Percentiles rank a stretch among this genome's conserved stretches.
Evolutionary conservation across 2,329 filamentous ascomycete genomes (phyloP).

Genomic region (Phialocephala subalpina): DNA sequence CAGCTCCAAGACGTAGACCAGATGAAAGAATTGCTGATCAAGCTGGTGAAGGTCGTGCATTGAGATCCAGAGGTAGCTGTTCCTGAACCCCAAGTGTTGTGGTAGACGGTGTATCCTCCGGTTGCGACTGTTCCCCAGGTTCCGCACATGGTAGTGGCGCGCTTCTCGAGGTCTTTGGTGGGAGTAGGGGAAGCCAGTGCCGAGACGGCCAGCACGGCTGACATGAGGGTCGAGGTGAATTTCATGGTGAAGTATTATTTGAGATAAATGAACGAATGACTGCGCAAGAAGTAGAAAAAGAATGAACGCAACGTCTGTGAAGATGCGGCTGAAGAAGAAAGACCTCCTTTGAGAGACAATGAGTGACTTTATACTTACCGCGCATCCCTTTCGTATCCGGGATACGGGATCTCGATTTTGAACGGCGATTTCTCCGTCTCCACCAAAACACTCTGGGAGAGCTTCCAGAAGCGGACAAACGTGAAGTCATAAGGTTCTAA

Average conservation of each 20-base stretch:
- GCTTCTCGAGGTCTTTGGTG: background rate
- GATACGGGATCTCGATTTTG: background rate
- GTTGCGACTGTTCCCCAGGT: constrained; percentile 23
- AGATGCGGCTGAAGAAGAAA: constrained; percentile 11
- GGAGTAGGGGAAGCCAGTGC: constrained; percentile 6
- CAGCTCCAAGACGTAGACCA: constrained; percentile 52
- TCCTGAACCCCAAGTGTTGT: constrained; percentile 54
- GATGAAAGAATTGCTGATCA: constrained; percentile 43
- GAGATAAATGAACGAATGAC: too few species aligned
- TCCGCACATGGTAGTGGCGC: constrained; percentile 6
- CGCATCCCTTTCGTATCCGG: background rate
- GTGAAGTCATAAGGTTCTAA: background rate
- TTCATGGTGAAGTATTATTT: constrained; percentile 2
- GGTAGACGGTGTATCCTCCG: constrained; percentile 47
- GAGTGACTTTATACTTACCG: constrained; percentile 8
- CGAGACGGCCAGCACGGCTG: background rate
- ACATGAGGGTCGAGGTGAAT: background rate
- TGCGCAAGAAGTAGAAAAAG: background rate
- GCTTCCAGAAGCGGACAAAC: background rate
- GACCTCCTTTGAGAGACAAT: constrained; percentile 12
- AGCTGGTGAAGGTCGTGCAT: constrained; percentile 52
- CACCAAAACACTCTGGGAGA: background rate
- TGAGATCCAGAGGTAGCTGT: constrained; percentile 52
- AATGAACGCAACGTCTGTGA: constrained; percentile 8
- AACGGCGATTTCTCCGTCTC: background rate